These are phyloP conservation scores for Monilinia laxa DNA, from an alignment of 2,329 filamentous ascomycete species.

Conservation along the genomic window DNA sequence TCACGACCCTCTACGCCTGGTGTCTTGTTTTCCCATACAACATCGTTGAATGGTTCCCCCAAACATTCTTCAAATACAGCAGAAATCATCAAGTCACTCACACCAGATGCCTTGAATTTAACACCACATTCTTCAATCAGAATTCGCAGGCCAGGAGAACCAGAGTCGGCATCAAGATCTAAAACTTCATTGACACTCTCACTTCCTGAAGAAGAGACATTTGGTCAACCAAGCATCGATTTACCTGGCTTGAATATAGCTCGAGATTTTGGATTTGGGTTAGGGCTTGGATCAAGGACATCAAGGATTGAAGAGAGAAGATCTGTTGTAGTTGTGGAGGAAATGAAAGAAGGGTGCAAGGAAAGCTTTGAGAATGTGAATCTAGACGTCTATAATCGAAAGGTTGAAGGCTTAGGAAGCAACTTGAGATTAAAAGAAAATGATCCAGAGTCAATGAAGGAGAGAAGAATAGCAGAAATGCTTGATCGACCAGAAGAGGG, in stretches of 20 bases:
- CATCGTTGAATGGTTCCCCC: background rate
- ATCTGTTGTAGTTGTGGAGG: background rate
- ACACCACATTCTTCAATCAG: background rate
- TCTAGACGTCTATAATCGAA: background rate
- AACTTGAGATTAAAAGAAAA: background rate
- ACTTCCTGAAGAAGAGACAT: conserved; percentile 12
- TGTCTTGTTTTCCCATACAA: conserved; percentile 6
- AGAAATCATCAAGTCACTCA: background rate
- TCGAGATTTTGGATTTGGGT: background rate
- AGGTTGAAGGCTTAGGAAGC: background rate
- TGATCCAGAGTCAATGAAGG: background rate
- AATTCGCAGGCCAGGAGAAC: background rate
- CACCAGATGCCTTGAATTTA: background rate
- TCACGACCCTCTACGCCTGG: conserved; percentile 15
- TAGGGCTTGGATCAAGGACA: background rate
- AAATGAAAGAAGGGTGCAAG: background rate
- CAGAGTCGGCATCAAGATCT: background rate
- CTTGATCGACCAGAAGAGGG: background rate
- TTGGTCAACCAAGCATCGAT: conserved; percentile 19
- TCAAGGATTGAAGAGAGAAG: conserved; percentile 15
- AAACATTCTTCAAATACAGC: background rate
- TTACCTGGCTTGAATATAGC: conserved; percentile 8
- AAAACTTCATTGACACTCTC: conserved; percentile 19
- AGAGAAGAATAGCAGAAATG: background rate
- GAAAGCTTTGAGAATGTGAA: background rate